These are phyloP conservation scores for Drosera spatulata DNA, from an alignment of 179 eudicot species.

Conservation along the genomic window DNA sequence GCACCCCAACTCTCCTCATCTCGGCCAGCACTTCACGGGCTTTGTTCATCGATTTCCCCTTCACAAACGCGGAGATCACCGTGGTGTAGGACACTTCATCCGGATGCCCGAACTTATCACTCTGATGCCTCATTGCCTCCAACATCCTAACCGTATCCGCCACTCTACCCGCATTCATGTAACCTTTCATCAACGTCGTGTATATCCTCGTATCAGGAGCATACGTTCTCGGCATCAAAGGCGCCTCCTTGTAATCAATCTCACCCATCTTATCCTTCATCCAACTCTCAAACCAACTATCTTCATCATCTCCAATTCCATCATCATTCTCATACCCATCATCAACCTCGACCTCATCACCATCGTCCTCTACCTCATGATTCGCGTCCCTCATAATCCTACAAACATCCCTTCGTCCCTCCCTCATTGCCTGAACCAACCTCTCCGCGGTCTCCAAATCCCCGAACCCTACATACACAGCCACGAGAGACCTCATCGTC, in stretches of 20 bases:
- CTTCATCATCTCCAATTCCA: conserved; percentile 8
- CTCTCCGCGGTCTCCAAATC: conserved; percentile 67
- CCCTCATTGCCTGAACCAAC: conserved; percentile 86
- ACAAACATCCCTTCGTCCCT: conserved; percentile 68
- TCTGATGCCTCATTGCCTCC: conserved; percentile 82
- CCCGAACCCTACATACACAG: conserved; percentile 90
- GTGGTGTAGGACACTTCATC: conserved; percentile 92
- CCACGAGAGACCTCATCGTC: conserved; percentile 81
- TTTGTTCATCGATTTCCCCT: conserved; percentile 70
- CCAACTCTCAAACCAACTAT: conserved; percentile 45
- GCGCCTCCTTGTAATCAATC: conserved; percentile 26
- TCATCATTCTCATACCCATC: conserved; percentile 8
- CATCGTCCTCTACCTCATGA: background rate
- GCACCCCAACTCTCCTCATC: conserved; percentile 59
- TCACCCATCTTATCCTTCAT: conserved; percentile 30
- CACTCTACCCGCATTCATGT: conserved; percentile 82
- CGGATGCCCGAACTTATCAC: conserved; percentile 67
- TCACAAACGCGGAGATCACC: conserved; percentile 73
- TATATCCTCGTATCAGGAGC: conserved; percentile 72
- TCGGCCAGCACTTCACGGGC: conserved; percentile 72
- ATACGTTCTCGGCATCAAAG: conserved; percentile 43
- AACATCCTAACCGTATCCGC: conserved; percentile 73
- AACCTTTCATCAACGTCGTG: conserved; percentile 95
- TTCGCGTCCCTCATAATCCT: conserved; percentile 42
- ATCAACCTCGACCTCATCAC: too few relatives aligned